phyloP scores from a whole-genome alignment of 192 early-diverging fungal genomes.

The Podila epigama region DNA sequence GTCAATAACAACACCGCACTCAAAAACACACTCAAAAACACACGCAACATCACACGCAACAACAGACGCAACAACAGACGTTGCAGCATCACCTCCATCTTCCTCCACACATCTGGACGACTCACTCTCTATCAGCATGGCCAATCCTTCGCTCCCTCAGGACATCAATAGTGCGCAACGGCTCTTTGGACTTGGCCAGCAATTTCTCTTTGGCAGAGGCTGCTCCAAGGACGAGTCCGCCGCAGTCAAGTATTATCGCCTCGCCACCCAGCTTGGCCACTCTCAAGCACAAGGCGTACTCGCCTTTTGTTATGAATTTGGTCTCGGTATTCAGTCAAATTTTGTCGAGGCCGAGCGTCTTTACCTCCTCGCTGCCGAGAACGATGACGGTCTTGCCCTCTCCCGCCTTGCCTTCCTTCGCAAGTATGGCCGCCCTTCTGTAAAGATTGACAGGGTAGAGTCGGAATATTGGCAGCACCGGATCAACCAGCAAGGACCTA shows the following conservation, averaged over 20 bases:
- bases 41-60: too few relatives aligned
- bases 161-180: constrained; percentile 21
- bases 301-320: constrained; percentile 76
- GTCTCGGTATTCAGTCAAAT: constrained; percentile 65
- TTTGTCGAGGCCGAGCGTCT: constrained; percentile 68
- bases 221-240: constrained; percentile 46
- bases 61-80: too few relatives aligned
- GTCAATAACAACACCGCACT: too few relatives aligned
- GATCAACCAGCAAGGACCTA: constrained; percentile 61
- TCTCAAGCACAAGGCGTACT: constrained; percentile 63
- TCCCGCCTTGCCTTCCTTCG: constrained; percentile 74
- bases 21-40: too few relatives aligned
- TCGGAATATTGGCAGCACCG: constrained; percentile 78
- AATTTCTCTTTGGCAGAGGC: constrained; percentile 62
- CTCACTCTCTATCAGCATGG: background rate
- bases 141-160: background rate
- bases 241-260: constrained; percentile 64
- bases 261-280: constrained; percentile 59
- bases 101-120: background rate
- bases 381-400: constrained; percentile 59
- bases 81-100: too few relatives aligned
- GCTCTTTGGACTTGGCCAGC: constrained; percentile 37
- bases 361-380: constrained; percentile 65
- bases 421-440: constrained; percentile 80
- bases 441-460: constrained; percentile 81